These are phyloP conservation scores for Fusarium multiceps DNA, from an alignment of 2,329 filamentous ascomycete species.

Conservation along the genomic window DNA sequence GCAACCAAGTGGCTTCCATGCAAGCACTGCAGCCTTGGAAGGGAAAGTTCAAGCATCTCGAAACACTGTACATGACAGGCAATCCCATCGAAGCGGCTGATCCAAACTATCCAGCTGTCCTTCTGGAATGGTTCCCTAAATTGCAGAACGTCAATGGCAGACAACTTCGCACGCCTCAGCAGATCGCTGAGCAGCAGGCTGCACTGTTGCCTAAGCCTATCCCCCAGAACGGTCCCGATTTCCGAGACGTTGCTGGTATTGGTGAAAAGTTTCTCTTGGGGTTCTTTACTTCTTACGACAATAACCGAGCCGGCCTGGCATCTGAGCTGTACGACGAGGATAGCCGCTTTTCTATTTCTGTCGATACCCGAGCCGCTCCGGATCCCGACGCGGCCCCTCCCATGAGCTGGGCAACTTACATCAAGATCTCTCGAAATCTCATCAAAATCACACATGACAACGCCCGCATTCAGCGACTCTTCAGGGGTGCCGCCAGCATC, in stretches of 20 bases:
- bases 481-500: constrained; percentile 73
- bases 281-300: constrained; percentile 81
- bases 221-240: constrained; percentile 73
- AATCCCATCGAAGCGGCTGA: constrained; percentile 76
- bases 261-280: constrained; percentile 80
- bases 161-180: constrained; percentile 77
- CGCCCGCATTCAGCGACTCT: constrained; percentile 72
- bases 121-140: constrained; percentile 85
- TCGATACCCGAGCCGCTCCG: constrained; percentile 71
- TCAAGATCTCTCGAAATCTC: constrained; percentile 82
- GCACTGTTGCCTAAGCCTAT: constrained; percentile 66
- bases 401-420: constrained; percentile 78
- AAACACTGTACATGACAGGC: constrained; percentile 81
- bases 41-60: constrained; percentile 79
- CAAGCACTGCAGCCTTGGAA: constrained; percentile 80
- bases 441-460: constrained; percentile 71
- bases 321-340: constrained; percentile 78
- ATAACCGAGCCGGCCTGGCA: constrained; percentile 71
- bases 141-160: constrained; percentile 80
- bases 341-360: constrained; percentile 79
- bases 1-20: constrained; percentile 79
- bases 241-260: constrained; percentile 78
- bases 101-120: constrained; percentile 72
- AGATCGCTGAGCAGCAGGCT: constrained; percentile 68
- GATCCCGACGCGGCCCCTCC: constrained; percentile 56